These are phyloP conservation scores for Cyclostephanos invisitatus DNA, from an alignment of 108 stramenopile species.

Conservation along the genomic window DNA sequence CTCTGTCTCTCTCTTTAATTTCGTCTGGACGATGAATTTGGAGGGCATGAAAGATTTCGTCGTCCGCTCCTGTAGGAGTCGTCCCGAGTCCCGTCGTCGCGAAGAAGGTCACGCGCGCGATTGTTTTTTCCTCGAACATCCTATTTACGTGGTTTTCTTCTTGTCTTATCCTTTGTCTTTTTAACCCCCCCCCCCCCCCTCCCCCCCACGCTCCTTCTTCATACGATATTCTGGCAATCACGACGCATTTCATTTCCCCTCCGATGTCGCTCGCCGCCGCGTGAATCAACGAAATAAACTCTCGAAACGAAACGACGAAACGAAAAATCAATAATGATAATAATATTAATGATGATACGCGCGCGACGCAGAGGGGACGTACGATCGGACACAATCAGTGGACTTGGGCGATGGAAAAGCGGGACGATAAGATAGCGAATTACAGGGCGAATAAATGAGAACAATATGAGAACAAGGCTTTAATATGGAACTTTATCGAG, in stretches of 20 bases:
- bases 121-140: too few species aligned
- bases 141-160: too few species aligned
- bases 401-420: constrained; percentile 65
- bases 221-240: not conserved
- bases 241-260: not conserved
- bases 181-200: too few species aligned
- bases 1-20: too few species aligned
- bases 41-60: too few species aligned
- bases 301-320: not conserved
- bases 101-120: too few species aligned
- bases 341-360: not conserved
- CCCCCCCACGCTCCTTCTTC: too few species aligned
- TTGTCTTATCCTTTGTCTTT: not conserved
- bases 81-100: too few species aligned
- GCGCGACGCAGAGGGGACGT: constrained; percentile 44
- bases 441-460: constrained; percentile 36
- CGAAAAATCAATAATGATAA: not conserved
- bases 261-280: too few species aligned
- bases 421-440: constrained; percentile 45
- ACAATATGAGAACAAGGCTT: not conserved
- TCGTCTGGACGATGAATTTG: too few species aligned
- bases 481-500: not conserved
- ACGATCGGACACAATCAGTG: constrained; percentile 55
- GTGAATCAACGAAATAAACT: too few species aligned
- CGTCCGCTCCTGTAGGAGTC: too few species aligned